Conservation (phyloP, 441 rosid species). For the Adansonia rubrostipa region DNA sequence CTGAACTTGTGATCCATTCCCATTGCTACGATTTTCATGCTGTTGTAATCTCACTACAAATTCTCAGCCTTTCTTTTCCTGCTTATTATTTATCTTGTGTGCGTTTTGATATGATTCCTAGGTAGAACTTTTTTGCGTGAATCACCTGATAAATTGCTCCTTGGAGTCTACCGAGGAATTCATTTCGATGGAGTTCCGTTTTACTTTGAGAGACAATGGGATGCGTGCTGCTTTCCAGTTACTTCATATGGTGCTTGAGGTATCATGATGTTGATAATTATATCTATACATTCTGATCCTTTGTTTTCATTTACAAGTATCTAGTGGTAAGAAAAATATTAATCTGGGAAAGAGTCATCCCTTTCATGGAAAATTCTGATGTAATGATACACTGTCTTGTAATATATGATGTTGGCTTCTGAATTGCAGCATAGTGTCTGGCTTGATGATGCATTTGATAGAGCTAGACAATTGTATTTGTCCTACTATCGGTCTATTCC, state of each 20-base stretch:
- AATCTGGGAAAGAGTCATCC: conserved; percentile 3
- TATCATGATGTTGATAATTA: conserved; percentile 37
- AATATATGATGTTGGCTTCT: conserved; percentile 39
- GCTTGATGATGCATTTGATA: conserved; percentile 99
- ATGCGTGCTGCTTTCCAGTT: conserved; percentile 98
- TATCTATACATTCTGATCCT: conserved; percentile 13
- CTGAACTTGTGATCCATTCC: conserved; percentile 4
- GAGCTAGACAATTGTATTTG: conserved; percentile 93
- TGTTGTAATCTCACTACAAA: not conserved
- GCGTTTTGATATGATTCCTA: conserved; percentile 39
- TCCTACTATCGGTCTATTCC: conserved; percentile 97
- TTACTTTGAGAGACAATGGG: conserved; percentile 95
- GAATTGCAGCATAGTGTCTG: conserved; percentile 95
- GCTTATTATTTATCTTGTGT: conserved; percentile 21
- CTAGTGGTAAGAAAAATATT: not conserved
- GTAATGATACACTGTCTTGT: conserved; percentile 10
- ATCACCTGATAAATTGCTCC: conserved; percentile 97
- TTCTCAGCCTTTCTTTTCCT: not conserved
- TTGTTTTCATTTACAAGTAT: conserved; percentile 17
- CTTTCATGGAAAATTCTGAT: conserved; percentile 19
- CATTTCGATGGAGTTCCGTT: conserved; percentile 98
- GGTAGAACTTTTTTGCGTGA: conserved; percentile 99
- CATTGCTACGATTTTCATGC: not conserved
- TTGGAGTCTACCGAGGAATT: conserved; percentile 99
- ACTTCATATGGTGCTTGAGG: conserved; percentile 99